Percentiles rank a stretch among this genome's conserved stretches.
phyloP scores from a whole-genome alignment of 1,284 basidiomycete genomes.

The Heliocybe sulcata region DNA sequence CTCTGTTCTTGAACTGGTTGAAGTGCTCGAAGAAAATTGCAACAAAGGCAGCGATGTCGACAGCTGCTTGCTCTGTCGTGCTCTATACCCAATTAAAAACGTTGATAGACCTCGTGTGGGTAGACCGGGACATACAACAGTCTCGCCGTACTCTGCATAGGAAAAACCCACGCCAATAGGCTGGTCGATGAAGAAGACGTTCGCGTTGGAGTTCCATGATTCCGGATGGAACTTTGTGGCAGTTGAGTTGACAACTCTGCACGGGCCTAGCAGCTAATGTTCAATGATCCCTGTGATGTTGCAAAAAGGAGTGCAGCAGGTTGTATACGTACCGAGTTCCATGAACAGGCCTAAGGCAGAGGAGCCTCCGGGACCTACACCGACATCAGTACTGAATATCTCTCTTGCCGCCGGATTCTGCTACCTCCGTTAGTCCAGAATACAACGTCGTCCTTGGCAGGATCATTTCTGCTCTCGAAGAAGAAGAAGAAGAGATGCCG shows the following conservation, averaged over 20 bases:
- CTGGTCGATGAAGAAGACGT: slow-evolving; percentile 56
- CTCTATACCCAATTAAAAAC: slow-evolving; percentile 22
- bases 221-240: slow-evolving; percentile 47
- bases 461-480: slow-evolving; percentile 71
- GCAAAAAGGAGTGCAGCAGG: slow-evolving; percentile 44
- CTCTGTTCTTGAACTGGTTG: slow-evolving; percentile 53
- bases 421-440: slow-evolving; percentile 61
- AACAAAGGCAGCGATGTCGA: slow-evolving; percentile 64
- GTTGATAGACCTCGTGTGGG: not conserved
- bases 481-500: slow-evolving; percentile 51
- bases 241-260: slow-evolving; percentile 38
- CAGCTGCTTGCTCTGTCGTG: slow-evolving; percentile 61
- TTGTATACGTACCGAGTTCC: slow-evolving; percentile 34
- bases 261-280: slow-evolving; percentile 31
- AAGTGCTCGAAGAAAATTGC: slow-evolving; percentile 73
- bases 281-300: slow-evolving; percentile 36
- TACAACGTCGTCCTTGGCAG: slow-evolving; percentile 57
- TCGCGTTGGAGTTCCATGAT: slow-evolving; percentile 60
- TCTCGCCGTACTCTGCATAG: slow-evolving; percentile 60
- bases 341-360: slow-evolving; percentile 66
- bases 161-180: slow-evolving; percentile 61
- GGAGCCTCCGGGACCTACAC: slow-evolving; percentile 49
- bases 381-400: not conserved
- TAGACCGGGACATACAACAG: slow-evolving; percentile 33
- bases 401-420: not conserved